A percentile compares a stretch with the other conserved stretches of the same genome.
Conservation (phyloP, 768 basidiomycete species). For the Russula lepida region DNA sequence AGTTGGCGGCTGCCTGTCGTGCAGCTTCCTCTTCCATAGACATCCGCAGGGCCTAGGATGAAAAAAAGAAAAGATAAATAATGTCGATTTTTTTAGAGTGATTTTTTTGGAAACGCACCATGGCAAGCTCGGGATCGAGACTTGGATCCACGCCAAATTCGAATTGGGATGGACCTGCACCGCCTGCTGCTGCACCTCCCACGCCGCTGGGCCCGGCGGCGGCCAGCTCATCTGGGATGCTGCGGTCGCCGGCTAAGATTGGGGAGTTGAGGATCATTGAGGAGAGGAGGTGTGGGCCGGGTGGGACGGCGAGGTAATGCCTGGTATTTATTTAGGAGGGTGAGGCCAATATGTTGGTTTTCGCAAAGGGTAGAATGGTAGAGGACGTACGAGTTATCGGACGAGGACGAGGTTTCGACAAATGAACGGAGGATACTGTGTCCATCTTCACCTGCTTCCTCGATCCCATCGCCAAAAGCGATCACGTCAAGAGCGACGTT, state of each 20-base stretch:
- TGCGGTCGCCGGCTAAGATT: slow-evolving; percentile 72
- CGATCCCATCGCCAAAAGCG: slow-evolving; percentile 84
- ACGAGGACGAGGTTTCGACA: slow-evolving; percentile 70
- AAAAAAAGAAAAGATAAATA: no score
- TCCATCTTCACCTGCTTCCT: slow-evolving; percentile 47
- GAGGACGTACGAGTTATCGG: slow-evolving; percentile 75
- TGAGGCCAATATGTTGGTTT: neutral
- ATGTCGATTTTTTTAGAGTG: neutral
- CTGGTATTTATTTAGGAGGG: slow-evolving; percentile 33
- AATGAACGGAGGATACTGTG: slow-evolving; percentile 69
- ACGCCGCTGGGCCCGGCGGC: slow-evolving; percentile 40
- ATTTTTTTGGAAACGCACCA: slow-evolving; percentile 57
- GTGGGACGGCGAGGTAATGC: slow-evolving; percentile 72
- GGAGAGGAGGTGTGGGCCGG: slow-evolving; percentile 73
- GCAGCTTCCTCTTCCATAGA: slow-evolving; percentile 94
- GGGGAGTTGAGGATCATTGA: slow-evolving; percentile 76
- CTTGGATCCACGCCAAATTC: slow-evolving; percentile 93
- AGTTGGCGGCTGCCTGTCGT: slow-evolving; percentile 48
- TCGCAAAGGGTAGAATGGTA: no score
- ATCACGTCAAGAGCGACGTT: slow-evolving; percentile 94
- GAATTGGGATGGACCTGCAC: slow-evolving; percentile 31
- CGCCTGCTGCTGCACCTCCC: slow-evolving; percentile 33
- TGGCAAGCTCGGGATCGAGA: slow-evolving; percentile 92
- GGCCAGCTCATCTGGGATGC: slow-evolving; percentile 51
- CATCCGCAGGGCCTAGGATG: slow-evolving; percentile 80